Evolutionary conservation across 2,329 filamentous ascomycete species (phyloP).

Genomic region (Tolypocladium tundrense): DNA sequence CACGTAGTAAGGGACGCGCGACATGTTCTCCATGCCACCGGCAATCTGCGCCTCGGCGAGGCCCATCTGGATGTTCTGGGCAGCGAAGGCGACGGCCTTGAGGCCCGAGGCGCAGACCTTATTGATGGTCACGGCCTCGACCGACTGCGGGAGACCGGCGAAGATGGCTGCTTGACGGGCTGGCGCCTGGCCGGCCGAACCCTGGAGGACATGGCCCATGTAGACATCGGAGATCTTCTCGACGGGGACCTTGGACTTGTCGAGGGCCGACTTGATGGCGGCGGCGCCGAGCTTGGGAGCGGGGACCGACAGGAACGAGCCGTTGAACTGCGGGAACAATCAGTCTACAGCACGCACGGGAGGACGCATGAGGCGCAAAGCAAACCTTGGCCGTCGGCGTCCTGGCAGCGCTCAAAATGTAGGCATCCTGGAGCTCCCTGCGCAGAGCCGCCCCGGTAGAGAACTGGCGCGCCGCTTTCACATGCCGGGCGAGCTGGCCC

Average conservation of each 20-base stretch:
- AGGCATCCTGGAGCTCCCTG: slow-evolving; percentile 77
- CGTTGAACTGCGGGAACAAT: slow-evolving; percentile 64
- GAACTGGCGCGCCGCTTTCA: slow-evolving; percentile 33
- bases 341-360: not conserved
- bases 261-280: slow-evolving; percentile 83
- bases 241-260: slow-evolving; percentile 73
- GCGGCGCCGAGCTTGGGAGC: slow-evolving; percentile 83
- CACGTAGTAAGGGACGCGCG: slow-evolving; percentile 82
- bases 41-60: slow-evolving; percentile 81
- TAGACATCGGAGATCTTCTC: slow-evolving; percentile 85
- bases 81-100: slow-evolving; percentile 83
- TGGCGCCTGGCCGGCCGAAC: slow-evolving; percentile 75
- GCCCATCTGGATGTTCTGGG: slow-evolving; percentile 89
- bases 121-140: slow-evolving; percentile 91
- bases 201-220: slow-evolving; percentile 93
- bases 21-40: slow-evolving; percentile 98
- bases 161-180: slow-evolving; percentile 86
- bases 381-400: slow-evolving; percentile 81
- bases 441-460: slow-evolving; percentile 31
- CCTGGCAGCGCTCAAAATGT: slow-evolving; percentile 82
- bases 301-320: slow-evolving; percentile 70
- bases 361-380: not conserved
- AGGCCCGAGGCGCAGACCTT: slow-evolving; percentile 96
- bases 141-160: slow-evolving; percentile 67
- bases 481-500: slow-evolving; percentile 27